A percentile compares a stretch with the other conserved stretches of the same genome.
phyloP scores from a whole-genome alignment of 2,329 filamentous ascomycete genomes.

The Talaromyces sp. region DNA sequence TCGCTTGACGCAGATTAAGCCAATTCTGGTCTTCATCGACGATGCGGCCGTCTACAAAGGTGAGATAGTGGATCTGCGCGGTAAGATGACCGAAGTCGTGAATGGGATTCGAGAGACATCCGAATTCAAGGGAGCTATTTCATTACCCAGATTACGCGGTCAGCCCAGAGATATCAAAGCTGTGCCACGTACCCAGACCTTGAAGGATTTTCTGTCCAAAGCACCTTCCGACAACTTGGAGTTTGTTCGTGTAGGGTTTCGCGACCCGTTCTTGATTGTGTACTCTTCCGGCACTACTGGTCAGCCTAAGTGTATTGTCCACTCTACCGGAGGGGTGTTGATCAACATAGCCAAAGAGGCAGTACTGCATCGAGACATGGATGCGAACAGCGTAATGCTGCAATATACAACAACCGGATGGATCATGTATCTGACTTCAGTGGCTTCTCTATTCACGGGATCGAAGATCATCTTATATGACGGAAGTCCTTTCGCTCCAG shows the following conservation, averaged over 20 bases:
- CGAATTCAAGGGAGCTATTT: conserved; percentile 62
- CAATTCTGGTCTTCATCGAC: conserved; percentile 79
- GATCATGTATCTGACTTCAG: conserved; percentile 77
- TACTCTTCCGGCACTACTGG: conserved; percentile 81
- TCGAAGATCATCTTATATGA: conserved; percentile 70
- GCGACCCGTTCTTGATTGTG: conserved; percentile 72
- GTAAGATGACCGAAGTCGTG: conserved; percentile 67
- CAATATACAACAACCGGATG: conserved; percentile 72
- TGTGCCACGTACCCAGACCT: conserved; percentile 46
- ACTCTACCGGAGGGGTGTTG: conserved; percentile 51
- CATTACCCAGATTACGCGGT: conserved; percentile 61
- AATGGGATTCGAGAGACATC: conserved; percentile 58
- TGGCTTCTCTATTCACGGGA: conserved; percentile 59
- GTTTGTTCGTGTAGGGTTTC: conserved; percentile 63
- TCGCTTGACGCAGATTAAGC: conserved; percentile 68
- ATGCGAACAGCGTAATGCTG: conserved; percentile 43
- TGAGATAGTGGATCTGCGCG: conserved; percentile 65
- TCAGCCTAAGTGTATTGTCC: conserved; percentile 80
- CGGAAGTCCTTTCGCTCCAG: conserved; percentile 73
- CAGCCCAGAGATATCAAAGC: conserved; percentile 56
- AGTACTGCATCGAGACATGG: conserved; percentile 49
- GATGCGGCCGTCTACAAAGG: conserved; percentile 77
- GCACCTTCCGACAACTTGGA: conserved; percentile 36
- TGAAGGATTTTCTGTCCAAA: conserved; percentile 40
- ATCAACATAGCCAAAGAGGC: conserved; percentile 57